phyloP scores from a whole-genome alignment of 768 basidiomycete species.

The Russula sp. region DNA sequence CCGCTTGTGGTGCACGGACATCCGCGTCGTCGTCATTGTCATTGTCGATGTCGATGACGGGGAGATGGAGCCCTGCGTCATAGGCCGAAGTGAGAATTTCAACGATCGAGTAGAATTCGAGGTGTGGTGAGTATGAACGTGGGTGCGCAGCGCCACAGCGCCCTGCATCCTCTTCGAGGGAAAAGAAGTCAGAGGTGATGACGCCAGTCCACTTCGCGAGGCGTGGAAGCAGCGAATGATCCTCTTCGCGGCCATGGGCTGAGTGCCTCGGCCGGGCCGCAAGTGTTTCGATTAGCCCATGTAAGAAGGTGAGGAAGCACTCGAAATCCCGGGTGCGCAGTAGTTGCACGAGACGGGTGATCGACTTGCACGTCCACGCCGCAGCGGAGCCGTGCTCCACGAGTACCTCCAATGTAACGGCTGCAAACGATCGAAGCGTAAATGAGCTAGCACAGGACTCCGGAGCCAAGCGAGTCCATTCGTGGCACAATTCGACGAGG shows the following conservation, averaged over 20 bases:
- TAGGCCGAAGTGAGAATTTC: constrained; percentile 12
- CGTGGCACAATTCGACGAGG: constrained; percentile 8
- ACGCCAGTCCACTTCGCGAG: constrained; percentile 26
- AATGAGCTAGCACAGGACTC: neutral
- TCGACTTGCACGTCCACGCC: constrained; percentile 39
- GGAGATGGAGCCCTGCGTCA: neutral
- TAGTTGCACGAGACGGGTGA: constrained; percentile 31
- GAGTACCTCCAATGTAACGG: constrained; percentile 30
- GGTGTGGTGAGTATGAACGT: neutral
- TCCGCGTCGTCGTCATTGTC: neutral
- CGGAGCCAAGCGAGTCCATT: constrained; percentile 8
- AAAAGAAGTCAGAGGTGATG: constrained; percentile 21
- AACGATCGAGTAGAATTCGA: neutral
- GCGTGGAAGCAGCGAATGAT: constrained; percentile 5
- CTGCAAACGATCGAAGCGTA: constrained; percentile 28
- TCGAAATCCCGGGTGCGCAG: constrained; percentile 29
- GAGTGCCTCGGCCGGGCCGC: neutral
- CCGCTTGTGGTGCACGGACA: neutral
- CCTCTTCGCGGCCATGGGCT: neutral
- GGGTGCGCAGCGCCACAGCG: no score
- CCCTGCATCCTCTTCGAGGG: neutral
- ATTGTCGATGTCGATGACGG: neutral
- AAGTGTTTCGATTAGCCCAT: constrained; percentile 25
- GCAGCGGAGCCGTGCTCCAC: constrained; percentile 16
- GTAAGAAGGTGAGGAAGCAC: constrained; percentile 29